phyloP scores from a whole-genome alignment of 1,284 basidiomycete species.

The Takashimella koratensis region DNA sequence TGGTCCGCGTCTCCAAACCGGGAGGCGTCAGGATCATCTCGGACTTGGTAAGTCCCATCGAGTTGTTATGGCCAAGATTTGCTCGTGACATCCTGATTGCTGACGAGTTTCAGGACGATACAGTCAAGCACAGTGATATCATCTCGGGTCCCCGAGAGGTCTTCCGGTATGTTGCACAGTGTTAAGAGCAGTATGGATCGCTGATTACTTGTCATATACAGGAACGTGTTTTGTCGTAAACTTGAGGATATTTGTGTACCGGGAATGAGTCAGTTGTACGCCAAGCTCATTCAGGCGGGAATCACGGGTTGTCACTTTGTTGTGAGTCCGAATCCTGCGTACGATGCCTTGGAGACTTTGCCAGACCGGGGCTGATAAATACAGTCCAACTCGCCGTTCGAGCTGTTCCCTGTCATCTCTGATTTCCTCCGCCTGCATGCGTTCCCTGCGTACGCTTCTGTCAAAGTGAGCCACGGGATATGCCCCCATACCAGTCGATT shows the following conservation, averaged over 20 bases:
- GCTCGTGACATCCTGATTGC: not conserved
- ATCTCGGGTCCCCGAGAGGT: slow-evolving; percentile 66
- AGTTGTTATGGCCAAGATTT: too few relatives aligned
- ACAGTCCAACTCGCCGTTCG: slow-evolving; percentile 83
- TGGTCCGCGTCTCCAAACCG: slow-evolving; percentile 21
- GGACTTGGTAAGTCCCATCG: slow-evolving; percentile 62
- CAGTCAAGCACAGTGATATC: slow-evolving; percentile 76
- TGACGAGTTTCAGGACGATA: slow-evolving; percentile 64
- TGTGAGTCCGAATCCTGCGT: slow-evolving; percentile 62
- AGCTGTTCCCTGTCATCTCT: slow-evolving; percentile 72
- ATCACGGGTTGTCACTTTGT: slow-evolving; percentile 81
- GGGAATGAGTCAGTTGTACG: slow-evolving; percentile 83
- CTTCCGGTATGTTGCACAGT: slow-evolving; percentile 51
- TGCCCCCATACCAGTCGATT: too few relatives aligned
- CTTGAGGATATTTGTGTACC: slow-evolving; percentile 71
- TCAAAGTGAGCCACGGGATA: slow-evolving; percentile 55
- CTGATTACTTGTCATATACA: slow-evolving; percentile 15
- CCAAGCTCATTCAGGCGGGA: slow-evolving; percentile 57
- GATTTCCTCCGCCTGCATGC: slow-evolving; percentile 71
- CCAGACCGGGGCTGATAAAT: too few relatives aligned
- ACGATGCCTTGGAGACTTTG: not conserved
- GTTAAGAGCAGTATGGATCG: not conserved
- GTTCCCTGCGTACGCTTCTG: slow-evolving; percentile 54
- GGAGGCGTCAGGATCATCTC: slow-evolving; percentile 69
- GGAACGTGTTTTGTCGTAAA: slow-evolving; percentile 54